Evolutionary conservation across 768 basidiomycete species (phyloP).

Genomic region (Floccularia luteovirens): DNA sequence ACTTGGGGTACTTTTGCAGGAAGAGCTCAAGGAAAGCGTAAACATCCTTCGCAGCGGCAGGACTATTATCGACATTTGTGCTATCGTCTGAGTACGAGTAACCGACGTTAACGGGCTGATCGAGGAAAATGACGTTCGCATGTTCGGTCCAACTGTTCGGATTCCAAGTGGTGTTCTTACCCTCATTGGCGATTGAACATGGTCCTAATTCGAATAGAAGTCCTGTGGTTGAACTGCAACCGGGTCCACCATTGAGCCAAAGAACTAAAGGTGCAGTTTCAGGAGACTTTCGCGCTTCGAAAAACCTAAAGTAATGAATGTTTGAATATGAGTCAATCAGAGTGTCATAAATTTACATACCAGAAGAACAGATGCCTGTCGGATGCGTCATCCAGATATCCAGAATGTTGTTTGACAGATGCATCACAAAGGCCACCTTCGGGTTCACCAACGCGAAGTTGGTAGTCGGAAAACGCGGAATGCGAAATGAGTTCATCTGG

Average conservation of each 20-base stretch:
- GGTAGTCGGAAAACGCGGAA: slow-evolving; percentile 38
- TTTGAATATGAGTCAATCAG: not conserved
- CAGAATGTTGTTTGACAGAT: slow-evolving; percentile 73
- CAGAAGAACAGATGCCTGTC: slow-evolving; percentile 87
- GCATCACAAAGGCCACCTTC: slow-evolving; percentile 76
- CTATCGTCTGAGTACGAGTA: slow-evolving; percentile 80
- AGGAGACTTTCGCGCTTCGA: slow-evolving; percentile 75
- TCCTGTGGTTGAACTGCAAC: slow-evolving; percentile 72
- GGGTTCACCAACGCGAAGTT: slow-evolving; percentile 59
- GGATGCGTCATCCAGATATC: slow-evolving; percentile 76
- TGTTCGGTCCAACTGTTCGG: slow-evolving; percentile 79
- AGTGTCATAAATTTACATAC: slow-evolving; percentile 27
- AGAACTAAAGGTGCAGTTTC: slow-evolving; percentile 74
- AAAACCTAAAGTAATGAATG: slow-evolving; percentile 51
- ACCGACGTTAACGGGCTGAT: slow-evolving; percentile 84
- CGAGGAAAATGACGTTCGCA: slow-evolving; percentile 73
- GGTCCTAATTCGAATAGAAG: slow-evolving; percentile 92
- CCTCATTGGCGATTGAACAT: slow-evolving; percentile 64
- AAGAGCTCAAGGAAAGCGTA: slow-evolving; percentile 81
- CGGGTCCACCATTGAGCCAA: slow-evolving; percentile 85
- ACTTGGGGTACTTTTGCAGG: slow-evolving; percentile 69
- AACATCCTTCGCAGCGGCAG: slow-evolving; percentile 86
- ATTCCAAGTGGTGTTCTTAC: slow-evolving; percentile 66
- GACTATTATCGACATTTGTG: slow-evolving; percentile 69
- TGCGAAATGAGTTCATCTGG: slow-evolving; percentile 62